Base-by-base conservation (phyloP, 75 land plant genomes). In the Pinus tabuliformis region DNA sequence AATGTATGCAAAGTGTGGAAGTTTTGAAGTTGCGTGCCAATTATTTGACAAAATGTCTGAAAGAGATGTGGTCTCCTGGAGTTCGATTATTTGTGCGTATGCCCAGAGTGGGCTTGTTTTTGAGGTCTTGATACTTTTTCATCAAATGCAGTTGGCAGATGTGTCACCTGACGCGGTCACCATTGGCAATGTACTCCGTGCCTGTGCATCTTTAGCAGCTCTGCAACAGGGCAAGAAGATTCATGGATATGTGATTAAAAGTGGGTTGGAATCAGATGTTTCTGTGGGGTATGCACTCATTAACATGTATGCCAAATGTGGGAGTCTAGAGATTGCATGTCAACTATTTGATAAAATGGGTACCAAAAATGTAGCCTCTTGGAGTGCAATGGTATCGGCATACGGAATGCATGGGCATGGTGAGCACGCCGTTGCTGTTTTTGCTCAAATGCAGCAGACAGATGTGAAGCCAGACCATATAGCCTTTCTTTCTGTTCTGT, bases 271-370 rank as follows among this genome's bases (percentile, higher is more conserved):
- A 6, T 56, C 45, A 37, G 57, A 80, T 73, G 56, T 76, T 22
- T 39, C 2, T 33, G 42, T 79, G 54, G 81, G 75, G 22, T 60
- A 42, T 22, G 20, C 81, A 0, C 76, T 84, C 17, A 62, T 84
- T 7, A 37, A 58, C 30, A 56, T 79, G 75, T 84, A 80, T 77
- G 75, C 78, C 13, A 84, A 77, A 80, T 80, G 82, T 77, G 81
- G 78, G n/a, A 33, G 73, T 42, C 5, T 80, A 14, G n/a, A 52
- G 14, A 36, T 45, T 61, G 78, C 85, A 33, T 21, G 73, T 54
- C 21, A 12, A 49, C 26, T 80, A 21, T 84, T 84, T 76, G 75
- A 84, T 49, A 22, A 70, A 6, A 73, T 84, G 78, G 59, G 5
- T 4, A 56, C 12, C 2, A 54, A 73, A 62, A 28, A 54, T 56